phyloP scores from a whole-genome alignment of 2,329 filamentous ascomycete genomes.

The Thielaviopsis ethacetica region DNA sequence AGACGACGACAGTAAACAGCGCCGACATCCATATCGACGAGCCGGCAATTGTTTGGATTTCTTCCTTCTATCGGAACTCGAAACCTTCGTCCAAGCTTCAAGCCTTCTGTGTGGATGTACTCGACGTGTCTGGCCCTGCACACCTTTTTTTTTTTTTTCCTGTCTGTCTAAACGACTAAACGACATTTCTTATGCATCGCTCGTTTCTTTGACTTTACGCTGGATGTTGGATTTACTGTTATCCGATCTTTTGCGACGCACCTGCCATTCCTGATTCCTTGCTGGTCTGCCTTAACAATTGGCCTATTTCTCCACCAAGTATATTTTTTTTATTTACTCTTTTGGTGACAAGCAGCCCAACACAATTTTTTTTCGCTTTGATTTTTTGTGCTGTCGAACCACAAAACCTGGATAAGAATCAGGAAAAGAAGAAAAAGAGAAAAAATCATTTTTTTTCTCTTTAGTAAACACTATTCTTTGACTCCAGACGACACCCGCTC shows the following conservation, averaged over 20 bases:
- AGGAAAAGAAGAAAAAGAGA: background rate
- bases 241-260: background rate
- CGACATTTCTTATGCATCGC: background rate
- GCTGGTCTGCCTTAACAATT: background rate
- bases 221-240: background rate
- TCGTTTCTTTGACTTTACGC: background rate
- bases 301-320: background rate
- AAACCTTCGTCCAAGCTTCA: background rate
- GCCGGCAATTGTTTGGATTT: background rate
- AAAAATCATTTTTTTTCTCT: background rate
- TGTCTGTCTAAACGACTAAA: background rate
- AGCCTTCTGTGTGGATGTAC: background rate
- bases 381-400: background rate
- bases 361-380: background rate
- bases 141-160: background rate
- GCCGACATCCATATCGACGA: background rate
- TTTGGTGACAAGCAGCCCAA: background rate
- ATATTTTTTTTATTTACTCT: no score
- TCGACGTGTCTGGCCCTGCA: background rate
- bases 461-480: background rate
- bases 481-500: background rate
- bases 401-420: background rate
- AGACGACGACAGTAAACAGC: background rate
- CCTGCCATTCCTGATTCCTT: background rate
- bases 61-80: background rate